Conservation (phyloP, 164 flowering plant genomes). For the Vitis amurensis region DNA sequence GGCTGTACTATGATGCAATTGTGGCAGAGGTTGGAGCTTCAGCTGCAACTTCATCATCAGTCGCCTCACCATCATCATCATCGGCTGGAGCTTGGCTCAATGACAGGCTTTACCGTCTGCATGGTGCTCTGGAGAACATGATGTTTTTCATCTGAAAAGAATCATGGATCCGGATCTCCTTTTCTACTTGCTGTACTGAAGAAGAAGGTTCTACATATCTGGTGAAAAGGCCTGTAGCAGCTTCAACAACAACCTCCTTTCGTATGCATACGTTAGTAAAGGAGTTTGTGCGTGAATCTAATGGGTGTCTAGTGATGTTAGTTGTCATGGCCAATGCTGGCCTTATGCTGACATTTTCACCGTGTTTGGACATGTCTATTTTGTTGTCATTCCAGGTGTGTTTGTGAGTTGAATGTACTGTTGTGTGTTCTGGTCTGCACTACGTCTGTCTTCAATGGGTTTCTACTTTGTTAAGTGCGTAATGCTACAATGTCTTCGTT, state of each 20-base stretch:
- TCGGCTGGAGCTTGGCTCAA: constrained; percentile 11
- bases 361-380: too few species aligned
- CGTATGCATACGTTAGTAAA: not conserved
- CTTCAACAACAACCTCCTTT: not conserved
- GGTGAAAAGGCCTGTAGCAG: not conserved
- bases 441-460: too few species aligned
- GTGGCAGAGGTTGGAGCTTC: constrained; percentile 19
- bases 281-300: constrained; percentile 44
- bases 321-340: too few species aligned
- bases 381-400: too few species aligned
- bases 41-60: constrained; percentile 12
- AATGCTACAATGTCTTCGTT: too few species aligned
- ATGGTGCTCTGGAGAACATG: constrained; percentile 33
- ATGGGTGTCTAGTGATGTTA: constrained; percentile 5
- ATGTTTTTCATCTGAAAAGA: constrained; percentile 54
- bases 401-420: too few species aligned
- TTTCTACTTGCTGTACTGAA: too few species aligned
- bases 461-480: too few species aligned
- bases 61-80: too few species aligned
- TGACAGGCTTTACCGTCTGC: constrained; percentile 34
- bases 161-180: too few species aligned
- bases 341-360: too few species aligned
- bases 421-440: too few species aligned
- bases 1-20: constrained; percentile 56
- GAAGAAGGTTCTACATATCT: not conserved